phyloP scores from a whole-genome alignment of 768 basidiomycete genomes.

The Filobasidium wieringae region DNA sequence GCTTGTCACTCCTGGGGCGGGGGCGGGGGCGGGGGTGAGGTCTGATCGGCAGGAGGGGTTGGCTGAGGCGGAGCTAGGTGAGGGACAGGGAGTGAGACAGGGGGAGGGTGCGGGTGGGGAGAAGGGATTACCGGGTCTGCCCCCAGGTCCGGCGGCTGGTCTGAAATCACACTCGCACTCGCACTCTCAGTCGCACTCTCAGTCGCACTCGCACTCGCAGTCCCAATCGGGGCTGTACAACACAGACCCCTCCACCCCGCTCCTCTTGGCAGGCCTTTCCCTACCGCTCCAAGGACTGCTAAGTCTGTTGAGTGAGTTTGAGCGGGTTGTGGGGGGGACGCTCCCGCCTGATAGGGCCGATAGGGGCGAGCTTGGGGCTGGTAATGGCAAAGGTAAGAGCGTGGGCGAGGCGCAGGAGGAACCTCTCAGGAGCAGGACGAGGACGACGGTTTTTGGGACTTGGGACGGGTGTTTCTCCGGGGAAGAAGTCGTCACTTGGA shows the following conservation, averaged over 20 bases:
- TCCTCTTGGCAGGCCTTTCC: background rate
- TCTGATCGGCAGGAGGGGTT: too few relatives aligned
- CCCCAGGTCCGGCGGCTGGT: background rate
- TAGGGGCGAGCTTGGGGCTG: background rate
- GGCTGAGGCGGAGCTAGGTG: too few relatives aligned
- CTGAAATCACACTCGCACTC: too few relatives aligned
- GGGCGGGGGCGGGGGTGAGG: too few relatives aligned
- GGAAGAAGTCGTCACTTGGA: constrained; percentile 77
- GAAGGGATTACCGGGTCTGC: background rate
- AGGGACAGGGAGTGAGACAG: too few relatives aligned
- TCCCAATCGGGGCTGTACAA: too few relatives aligned
- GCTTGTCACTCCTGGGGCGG: too few relatives aligned
- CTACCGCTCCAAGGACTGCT: background rate
- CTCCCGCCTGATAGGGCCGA: background rate
- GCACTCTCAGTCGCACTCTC: too few relatives aligned
- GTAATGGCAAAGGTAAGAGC: too few relatives aligned
- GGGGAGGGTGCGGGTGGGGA: too few relatives aligned
- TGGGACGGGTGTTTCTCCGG: constrained; percentile 67
- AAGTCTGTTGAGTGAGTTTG: background rate
- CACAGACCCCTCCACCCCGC: background rate
- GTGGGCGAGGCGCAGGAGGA: too few relatives aligned
- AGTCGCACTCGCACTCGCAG: too few relatives aligned
- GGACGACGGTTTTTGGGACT: constrained; percentile 32
- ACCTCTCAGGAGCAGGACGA: constrained; percentile 28
- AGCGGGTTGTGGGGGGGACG: background rate